Base-by-base conservation (phyloP, 2,329 filamentous ascomycete species). In the Pseudohalonectria lignicola region DNA sequence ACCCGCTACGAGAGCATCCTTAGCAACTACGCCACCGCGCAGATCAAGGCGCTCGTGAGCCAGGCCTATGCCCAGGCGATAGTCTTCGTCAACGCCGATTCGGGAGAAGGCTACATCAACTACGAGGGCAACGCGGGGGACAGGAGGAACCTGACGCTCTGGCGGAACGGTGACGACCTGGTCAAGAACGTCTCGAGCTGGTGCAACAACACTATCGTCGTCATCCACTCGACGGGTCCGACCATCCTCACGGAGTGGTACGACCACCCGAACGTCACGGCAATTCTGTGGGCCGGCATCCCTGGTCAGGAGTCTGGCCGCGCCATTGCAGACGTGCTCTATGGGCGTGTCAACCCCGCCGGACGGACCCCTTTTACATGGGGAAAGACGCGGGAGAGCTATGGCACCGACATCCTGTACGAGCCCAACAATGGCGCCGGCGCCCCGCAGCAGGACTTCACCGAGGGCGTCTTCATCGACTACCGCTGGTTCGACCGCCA, bases 91-190 rank as follows among this genome's bases (percentile, higher is more conserved):
- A 94, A 94, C 48, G 79, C 87, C 12, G 72, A 88, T 54, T 75
- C 82, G 4, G 90, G 90, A 38, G 92, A 96, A 61, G 87, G 86
- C 5, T 37, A 76, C 62, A 86, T 96, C 52, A 71, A 63, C 20
- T 74, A 93, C 2, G 90, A 88, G 45, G 82, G 76, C 39, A 95
- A 95, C 55, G 66, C 71, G 42, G 92, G 92, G 41, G 90, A 96
- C 57, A 81, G 92, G 38, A 87, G 88, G 52, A 95, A 98, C 61
- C 68, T 98, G 28, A 94, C 87, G 0, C 67, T 94, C 1, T 96
- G 90, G 90, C 70, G 80, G 43, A 72, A 79, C 41, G 88, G 86
- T 30, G 86, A 96, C 38, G 69, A 72, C 1, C 63, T 96, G 39
- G 83, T 96, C 60, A 73, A 82, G 59, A 86, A 82, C 34, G 85